phyloP scores from a whole-genome alignment of 139 green algal genomes.

The Chlorella sorokiniana region DNA sequence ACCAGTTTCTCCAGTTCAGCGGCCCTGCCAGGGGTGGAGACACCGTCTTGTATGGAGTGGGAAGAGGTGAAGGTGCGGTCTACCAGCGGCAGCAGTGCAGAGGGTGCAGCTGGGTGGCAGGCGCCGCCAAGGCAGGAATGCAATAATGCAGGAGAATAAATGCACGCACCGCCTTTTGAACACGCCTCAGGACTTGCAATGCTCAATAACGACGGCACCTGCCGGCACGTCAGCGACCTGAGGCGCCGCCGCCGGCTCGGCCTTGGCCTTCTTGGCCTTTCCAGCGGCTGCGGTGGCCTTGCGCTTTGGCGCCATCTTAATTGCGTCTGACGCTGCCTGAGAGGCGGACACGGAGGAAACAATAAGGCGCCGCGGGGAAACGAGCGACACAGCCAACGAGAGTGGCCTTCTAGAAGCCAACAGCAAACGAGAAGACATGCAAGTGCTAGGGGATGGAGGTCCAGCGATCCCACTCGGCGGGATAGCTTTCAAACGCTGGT shows the following conservation, averaged over 20 bases:
- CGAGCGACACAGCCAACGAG: too few species aligned
- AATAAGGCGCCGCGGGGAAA: too few species aligned
- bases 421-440: too few species aligned
- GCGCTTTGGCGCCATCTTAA: constrained; percentile 37
- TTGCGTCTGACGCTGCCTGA: too few species aligned
- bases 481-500: too few species aligned
- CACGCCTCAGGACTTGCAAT: constrained; percentile 34
- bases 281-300: neutral
- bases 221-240: too few species aligned
- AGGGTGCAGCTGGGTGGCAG: neutral
- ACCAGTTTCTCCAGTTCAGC: constrained; percentile 33
- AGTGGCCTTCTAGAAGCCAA: too few species aligned
- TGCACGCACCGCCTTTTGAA: constrained; percentile 31
- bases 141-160: neutral
- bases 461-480: too few species aligned
- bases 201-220: neutral
- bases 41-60: neutral
- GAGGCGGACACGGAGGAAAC: too few species aligned
- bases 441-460: too few species aligned
- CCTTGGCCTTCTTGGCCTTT: constrained; percentile 11
- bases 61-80: neutral
- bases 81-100: neutral
- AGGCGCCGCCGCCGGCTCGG: neutral
- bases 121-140: too few species aligned
- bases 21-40: neutral